Evolutionary conservation across 768 basidiomycete genomes (phyloP).

Genomic region (Podaxis sp.): DNA sequence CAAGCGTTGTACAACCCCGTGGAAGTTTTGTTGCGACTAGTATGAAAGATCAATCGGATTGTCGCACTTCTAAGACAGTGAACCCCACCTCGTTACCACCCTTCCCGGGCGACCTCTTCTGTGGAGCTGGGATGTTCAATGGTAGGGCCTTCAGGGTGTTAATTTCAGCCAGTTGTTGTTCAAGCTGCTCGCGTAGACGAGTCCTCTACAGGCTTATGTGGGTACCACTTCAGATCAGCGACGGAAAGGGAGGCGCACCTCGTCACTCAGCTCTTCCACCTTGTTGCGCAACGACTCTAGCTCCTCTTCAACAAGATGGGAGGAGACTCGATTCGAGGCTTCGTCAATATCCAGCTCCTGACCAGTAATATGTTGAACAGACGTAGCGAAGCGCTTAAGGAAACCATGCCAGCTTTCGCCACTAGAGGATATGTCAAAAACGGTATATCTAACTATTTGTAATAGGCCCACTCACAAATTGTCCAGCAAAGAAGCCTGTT

Average conservation of each 20-base stretch:
- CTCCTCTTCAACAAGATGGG: constrained; percentile 55
- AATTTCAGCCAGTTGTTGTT: constrained; percentile 64
- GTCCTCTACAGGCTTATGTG: constrained; percentile 37
- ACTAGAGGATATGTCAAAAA: constrained; percentile 30
- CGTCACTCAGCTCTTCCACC: constrained; percentile 63
- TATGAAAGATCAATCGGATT: neutral
- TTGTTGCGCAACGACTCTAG: constrained; percentile 54
- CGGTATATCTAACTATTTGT: constrained; percentile 1
- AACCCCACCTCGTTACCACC: constrained; percentile 52
- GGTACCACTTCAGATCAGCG: constrained; percentile 1
- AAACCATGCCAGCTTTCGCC: constrained; percentile 65
- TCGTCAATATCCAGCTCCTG: constrained; percentile 55
- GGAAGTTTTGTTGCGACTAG: constrained; percentile 46
- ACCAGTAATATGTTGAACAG: constrained; percentile 67
- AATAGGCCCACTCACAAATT: constrained; percentile 51
- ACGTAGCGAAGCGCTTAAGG: constrained; percentile 55
- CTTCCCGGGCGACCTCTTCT: constrained; percentile 42
- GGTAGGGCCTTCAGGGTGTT: constrained; percentile 61
- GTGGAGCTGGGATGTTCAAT: constrained; percentile 31
- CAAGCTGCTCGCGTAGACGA: constrained; percentile 50
- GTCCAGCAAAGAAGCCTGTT: constrained; percentile 55
- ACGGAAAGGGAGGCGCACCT: constrained; percentile 40
- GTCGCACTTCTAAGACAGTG: neutral
- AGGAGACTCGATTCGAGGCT: constrained; percentile 33
- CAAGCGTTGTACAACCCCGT: constrained; percentile 76